Base-by-base conservation (phyloP, 805 yeast species). In the Metschnikowia henanensis region DNA sequence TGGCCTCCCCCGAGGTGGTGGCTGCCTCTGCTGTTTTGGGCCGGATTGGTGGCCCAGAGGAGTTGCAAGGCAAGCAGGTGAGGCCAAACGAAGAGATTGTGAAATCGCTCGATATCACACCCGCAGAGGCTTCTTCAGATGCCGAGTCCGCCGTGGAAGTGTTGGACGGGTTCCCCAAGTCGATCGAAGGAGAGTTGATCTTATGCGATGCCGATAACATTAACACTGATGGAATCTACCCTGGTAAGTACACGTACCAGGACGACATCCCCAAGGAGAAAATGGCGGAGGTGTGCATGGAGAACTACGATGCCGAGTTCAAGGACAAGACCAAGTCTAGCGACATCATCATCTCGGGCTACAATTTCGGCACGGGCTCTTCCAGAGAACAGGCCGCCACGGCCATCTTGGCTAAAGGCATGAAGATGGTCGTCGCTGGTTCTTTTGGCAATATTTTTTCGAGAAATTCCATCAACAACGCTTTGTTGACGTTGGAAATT, bases 261-360 rank as follows among this genome's bases (percentile, higher is more conserved):
- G 99, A 94, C 65, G 98, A 94, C 62, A 94, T 94, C 36, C 79
- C 97, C 32, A 78, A 86, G 59, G 96, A 88, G 56, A 88, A 85
- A 64, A 94, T 94, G 99, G 99, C 99, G 28, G 87, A 92, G 67
- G 99, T 94, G 36, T 94, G 99, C 73, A 94, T 94, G 99, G 99
- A 94, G 70, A 94, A 94, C 72, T 94, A 94, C 68, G 99, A 94
- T 66, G 63, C 87, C 12, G 96, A 91, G 53, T 94, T 94, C 66
- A 83, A 86, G 45, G 50, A 68, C 23, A 91, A 89, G 73, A 87
- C 95, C 23, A 73, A 81, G 50, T 79, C 96, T 4, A 89, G 92
- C 37, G 99, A 94, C 65, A 90, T 94, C 55, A 79, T 94, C 44
- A 80, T 94, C 36, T 81, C 91, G 44, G 99, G 99, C 15, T 94